These are phyloP conservation scores for Larix kaempferi DNA, from an alignment of 75 land plant genomes.

Conservation along the genomic window DNA sequence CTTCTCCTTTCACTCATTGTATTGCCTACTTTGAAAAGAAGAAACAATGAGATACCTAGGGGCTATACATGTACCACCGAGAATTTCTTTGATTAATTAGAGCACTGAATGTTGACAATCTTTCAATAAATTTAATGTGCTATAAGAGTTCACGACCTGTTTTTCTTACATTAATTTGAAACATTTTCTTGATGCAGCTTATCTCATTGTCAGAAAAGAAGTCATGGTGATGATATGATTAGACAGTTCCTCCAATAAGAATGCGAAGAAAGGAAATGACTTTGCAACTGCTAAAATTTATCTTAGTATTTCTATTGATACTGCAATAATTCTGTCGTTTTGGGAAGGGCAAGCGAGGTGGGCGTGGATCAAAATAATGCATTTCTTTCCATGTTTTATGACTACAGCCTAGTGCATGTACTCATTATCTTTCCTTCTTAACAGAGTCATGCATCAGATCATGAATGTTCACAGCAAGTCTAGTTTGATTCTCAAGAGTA, in stretches of 20 bases:
- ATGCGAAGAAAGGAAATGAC: neutral
- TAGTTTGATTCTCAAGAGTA: neutral
- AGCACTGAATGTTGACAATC: neutral
- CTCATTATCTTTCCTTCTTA: neutral
- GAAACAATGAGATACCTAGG: neutral
- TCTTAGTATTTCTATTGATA: neutral
- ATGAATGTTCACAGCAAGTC: neutral
- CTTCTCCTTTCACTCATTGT: neutral
- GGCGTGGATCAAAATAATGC: neutral
- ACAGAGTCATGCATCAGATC: neutral
- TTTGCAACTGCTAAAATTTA: neutral
- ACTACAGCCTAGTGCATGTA: neutral
- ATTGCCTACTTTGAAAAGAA: neutral
- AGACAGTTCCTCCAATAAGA: neutral
- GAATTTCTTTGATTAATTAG: neutral
- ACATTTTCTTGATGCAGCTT: neutral
- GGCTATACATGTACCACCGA: neutral
- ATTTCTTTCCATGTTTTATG: neutral
- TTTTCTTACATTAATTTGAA: neutral
- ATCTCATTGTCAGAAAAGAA: constrained; percentile 1
- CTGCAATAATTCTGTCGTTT: neutral
- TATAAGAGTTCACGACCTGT: too few species aligned
- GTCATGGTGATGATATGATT: neutral
- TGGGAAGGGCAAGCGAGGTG: neutral
- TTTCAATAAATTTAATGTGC: too few species aligned